Conservation (phyloP, 805 yeast species). For the Pichia eremophila region DNA sequence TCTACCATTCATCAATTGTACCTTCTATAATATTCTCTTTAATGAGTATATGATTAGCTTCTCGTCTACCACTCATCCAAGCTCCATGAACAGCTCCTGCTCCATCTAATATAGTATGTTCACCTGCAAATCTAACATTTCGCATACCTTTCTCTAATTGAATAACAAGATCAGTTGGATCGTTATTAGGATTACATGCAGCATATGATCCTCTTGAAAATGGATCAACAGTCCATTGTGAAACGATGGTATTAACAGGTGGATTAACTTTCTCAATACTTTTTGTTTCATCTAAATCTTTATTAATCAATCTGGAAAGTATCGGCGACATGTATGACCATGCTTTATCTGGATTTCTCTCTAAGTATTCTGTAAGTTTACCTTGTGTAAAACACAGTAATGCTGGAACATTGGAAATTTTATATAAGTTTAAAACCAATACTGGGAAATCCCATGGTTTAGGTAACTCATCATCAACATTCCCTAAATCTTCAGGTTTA, state of each 20-base stretch:
- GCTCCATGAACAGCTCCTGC: constrained; percentile 94
- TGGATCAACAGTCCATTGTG: constrained; percentile 77
- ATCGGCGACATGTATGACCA: constrained; percentile 55
- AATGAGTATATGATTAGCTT: constrained; percentile 18
- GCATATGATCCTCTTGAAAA: constrained; percentile 76
- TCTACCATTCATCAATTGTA: constrained; percentile 31
- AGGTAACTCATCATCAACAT: constrained; percentile 18
- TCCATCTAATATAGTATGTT: constrained; percentile 78
- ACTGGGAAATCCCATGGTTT: constrained; percentile 52
- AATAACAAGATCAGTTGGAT: constrained; percentile 51
- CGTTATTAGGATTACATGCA: constrained; percentile 60
- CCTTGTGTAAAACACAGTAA: constrained; percentile 63
- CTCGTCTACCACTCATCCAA: constrained; percentile 52
- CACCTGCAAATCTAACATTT: constrained; percentile 78
- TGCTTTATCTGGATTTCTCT: constrained; percentile 39
- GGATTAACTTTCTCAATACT: not conserved
- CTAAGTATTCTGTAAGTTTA: constrained; percentile 57
- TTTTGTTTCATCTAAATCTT: not conserved
- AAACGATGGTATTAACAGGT: constrained; percentile 36
- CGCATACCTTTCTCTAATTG: constrained; percentile 55
- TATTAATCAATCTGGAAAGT: constrained; percentile 18
- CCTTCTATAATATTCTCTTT: constrained; percentile 15
- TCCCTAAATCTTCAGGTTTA: constrained; percentile 19
- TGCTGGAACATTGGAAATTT: constrained; percentile 39
- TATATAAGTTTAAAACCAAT: constrained; percentile 49